Base-by-base conservation (phyloP, 1,284 basidiomycete genomes). In the Clitocybe nebularis region DNA sequence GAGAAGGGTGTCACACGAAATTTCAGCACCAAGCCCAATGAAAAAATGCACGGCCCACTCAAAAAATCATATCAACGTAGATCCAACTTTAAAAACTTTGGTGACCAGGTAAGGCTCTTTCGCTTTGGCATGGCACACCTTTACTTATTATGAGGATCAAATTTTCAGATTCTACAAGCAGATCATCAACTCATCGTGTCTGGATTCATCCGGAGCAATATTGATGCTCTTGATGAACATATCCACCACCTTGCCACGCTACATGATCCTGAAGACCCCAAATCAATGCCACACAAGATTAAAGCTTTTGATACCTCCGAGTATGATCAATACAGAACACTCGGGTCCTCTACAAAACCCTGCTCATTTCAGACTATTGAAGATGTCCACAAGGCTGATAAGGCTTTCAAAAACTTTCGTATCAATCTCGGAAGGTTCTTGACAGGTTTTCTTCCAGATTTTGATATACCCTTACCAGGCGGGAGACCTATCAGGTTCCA, bases 21-120 rank as follows among this genome's bases (percentile, higher is more conserved):
- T 20, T 60, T 42, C 39, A 58, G 41, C 37, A 60, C 53, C 1
- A 61, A 56, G 45, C 45, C 44, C 19, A 54, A 53, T 46, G 54
- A 59, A 30, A 52, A 51, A 29, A 49, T 46, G 42, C 46, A 47
- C 44, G 38, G 34, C 3, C 36, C 33, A 36, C n/a, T 44, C n/a
- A 40, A 37, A 23, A 5, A 37, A 3, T 47, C 41, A 1, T 64
- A 62, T 36, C 45, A 48, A 2, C 11, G 21, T 1, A 44, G 29
- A 2, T 58, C 58, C 11, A 67, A 68, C 41, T 62, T 60, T 43
- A 60, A 62, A 43, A 41, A 57, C 28, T 25, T 52, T 41, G 50
- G 22, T 7, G 13, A 14, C 5, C 51, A 56, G 47, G 54, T 56
- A 49, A 48, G 22, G 19, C 23, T 38, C 36, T n/a, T n/a, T n/a